Evolutionary conservation across 805 yeast species (phyloP).

Genomic region (Pichia phayaonensis): DNA sequence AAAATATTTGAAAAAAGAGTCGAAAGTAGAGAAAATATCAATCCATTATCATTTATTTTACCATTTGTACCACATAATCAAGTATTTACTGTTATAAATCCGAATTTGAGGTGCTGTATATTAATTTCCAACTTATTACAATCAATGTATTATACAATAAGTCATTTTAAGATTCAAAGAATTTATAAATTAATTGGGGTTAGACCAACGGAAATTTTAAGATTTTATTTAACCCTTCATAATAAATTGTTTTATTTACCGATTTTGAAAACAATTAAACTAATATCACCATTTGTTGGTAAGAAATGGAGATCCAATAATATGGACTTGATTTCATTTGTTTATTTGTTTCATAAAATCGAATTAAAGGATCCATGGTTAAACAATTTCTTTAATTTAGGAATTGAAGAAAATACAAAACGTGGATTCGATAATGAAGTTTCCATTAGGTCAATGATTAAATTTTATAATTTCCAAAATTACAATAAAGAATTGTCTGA

Average conservation of each 20-base stretch:
- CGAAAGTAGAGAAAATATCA: slow-evolving; percentile 8
- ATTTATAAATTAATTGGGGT: slow-evolving; percentile 53
- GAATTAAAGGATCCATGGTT: slow-evolving; percentile 83
- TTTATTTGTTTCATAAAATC: slow-evolving; percentile 67
- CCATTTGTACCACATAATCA: slow-evolving; percentile 25
- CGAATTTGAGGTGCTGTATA: slow-evolving; percentile 37
- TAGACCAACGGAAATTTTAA: slow-evolving; percentile 56
- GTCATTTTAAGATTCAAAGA: slow-evolving; percentile 64
- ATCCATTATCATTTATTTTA: slow-evolving; percentile 18
- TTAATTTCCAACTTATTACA: slow-evolving; percentile 45
- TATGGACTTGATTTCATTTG: slow-evolving; percentile 88
- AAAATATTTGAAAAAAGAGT: slow-evolving; percentile 15
- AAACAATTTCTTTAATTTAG: slow-evolving; percentile 70
- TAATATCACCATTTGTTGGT: slow-evolving; percentile 83
- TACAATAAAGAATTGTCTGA: slow-evolving; percentile 46
- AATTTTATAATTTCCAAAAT: slow-evolving; percentile 60
- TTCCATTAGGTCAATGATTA: slow-evolving; percentile 70
- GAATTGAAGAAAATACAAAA: slow-evolving; percentile 63
- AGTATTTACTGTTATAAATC: slow-evolving; percentile 14
- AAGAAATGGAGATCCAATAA: slow-evolving; percentile 89
- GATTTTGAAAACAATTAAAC: slow-evolving; percentile 64
- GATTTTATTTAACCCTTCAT: slow-evolving; percentile 51
- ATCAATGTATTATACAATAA: slow-evolving; percentile 47
- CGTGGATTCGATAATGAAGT: slow-evolving; percentile 81
- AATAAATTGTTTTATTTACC: slow-evolving; percentile 60